phyloP scores from a whole-genome alignment of 768 basidiomycete genomes.

The Tricholomella constricta region DNA sequence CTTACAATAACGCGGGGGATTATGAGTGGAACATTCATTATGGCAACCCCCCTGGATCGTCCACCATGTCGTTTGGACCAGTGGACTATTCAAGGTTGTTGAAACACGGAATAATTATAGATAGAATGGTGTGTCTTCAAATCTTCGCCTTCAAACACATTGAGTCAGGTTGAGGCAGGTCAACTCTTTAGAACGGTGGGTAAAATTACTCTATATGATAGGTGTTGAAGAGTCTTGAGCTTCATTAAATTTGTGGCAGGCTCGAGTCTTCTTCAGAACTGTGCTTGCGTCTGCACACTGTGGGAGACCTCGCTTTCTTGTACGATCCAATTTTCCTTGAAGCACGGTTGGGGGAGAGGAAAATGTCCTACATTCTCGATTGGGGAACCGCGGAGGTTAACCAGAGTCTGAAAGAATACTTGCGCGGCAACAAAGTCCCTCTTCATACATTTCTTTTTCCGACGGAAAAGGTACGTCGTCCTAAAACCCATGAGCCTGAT shows the following conservation, averaged over 20 bases:
- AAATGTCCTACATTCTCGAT: conserved; percentile 49
- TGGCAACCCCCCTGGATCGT: conserved; percentile 36
- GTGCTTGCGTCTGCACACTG: conserved; percentile 45
- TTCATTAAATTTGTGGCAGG: no score
- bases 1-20: conserved; percentile 1
- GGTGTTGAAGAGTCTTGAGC: background rate
- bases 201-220: background rate
- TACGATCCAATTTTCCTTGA: conserved; percentile 61
- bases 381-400: conserved; percentile 47
- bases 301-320: conserved; percentile 45
- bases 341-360: conserved; percentile 25
- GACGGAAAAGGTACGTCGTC: conserved; percentile 40
- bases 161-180: conserved; percentile 18
- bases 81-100: conserved; percentile 11
- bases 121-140: conserved; percentile 9
- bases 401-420: conserved; percentile 32
- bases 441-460: conserved; percentile 58
- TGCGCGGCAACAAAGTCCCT: conserved; percentile 19
- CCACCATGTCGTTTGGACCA: conserved; percentile 32
- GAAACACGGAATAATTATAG: conserved; percentile 1
- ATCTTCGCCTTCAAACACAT: background rate
- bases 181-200: conserved; percentile 25
- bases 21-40: conserved; percentile 45
- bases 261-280: conserved; percentile 38
- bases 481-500: background rate